Evolutionary conservation across 1,284 basidiomycete species (phyloP).

Genomic region (Stereum hirsutum): DNA sequence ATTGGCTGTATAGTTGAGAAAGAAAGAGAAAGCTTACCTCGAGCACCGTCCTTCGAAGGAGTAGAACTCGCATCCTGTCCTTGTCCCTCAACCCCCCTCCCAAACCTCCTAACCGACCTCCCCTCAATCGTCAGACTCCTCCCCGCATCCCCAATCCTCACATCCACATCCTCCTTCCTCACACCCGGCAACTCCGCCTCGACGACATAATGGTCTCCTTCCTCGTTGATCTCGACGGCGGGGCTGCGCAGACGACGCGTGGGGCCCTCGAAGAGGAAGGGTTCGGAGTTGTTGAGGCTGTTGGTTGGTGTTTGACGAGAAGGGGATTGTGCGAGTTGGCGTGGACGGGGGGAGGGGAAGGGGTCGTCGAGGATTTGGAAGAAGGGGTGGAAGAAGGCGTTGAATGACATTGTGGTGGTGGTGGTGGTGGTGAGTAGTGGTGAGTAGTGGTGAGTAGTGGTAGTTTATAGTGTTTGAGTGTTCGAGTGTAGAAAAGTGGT

Average conservation of each 20-base stretch:
- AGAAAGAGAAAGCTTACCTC: too few species aligned
- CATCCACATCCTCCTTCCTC: constrained; percentile 66
- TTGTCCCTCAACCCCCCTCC: too few species aligned
- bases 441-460: too few species aligned
- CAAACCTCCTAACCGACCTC: constrained; percentile 30
- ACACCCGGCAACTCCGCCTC: constrained; percentile 75
- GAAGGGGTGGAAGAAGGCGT: constrained; percentile 62
- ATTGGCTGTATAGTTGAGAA: too few species aligned
- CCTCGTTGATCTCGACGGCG: constrained; percentile 57
- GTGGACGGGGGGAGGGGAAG: too few species aligned
- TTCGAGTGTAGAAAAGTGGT: too few species aligned
- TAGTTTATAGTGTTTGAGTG: too few species aligned
- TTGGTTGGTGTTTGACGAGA: constrained; percentile 17
- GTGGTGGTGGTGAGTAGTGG: too few species aligned
- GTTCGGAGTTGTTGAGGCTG: constrained; percentile 34
- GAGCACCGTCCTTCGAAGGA: too few species aligned
- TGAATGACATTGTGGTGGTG: too few species aligned
- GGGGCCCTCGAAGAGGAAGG: constrained; percentile 36
- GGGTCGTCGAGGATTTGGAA: constrained; percentile 69
- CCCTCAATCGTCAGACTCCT: constrained; percentile 67
- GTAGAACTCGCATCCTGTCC: too few species aligned
- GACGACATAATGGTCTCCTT: constrained; percentile 54
- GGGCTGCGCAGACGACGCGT: constrained; percentile 33
- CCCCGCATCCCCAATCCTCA: constrained; percentile 61
- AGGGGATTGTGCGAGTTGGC: constrained; percentile 31